A percentile compares a stretch with the other conserved stretches of the same genome.
phyloP scores from a whole-genome alignment of 1,284 basidiomycete genomes.

The Moesziomyces antarcticus region DNA sequence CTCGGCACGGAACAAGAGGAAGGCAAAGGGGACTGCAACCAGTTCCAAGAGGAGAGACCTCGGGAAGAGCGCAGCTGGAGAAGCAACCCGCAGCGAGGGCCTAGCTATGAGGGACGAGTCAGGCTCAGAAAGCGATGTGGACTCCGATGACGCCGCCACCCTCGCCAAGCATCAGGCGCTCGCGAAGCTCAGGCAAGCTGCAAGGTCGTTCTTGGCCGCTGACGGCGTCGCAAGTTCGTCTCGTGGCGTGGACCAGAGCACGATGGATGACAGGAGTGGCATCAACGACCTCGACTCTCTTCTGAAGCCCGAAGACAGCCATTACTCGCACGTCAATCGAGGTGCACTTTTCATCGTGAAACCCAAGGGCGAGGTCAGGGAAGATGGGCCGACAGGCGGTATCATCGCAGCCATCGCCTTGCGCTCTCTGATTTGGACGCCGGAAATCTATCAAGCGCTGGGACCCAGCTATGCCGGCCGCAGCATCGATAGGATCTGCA shows the following conservation, averaged over 20 bases:
- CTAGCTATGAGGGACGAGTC: constrained; percentile 13
- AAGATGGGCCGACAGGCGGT: background rate
- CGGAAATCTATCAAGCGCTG: constrained; percentile 43
- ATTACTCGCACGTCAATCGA: constrained; percentile 42
- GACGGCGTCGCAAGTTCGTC: background rate
- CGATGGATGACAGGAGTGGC: background rate
- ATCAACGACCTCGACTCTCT: constrained; percentile 32
- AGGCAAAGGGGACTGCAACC: constrained; percentile 5
- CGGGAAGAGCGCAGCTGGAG: constrained; percentile 1
- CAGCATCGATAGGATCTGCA: constrained; percentile 47
- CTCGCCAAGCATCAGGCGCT: constrained; percentile 14
- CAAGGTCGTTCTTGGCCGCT: constrained; percentile 13
- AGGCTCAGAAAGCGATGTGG: constrained; percentile 30
- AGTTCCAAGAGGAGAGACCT: constrained; percentile 20
- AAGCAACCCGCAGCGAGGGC: background rate
- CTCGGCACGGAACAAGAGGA: constrained; percentile 13
- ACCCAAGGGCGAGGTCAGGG: constrained; percentile 4
- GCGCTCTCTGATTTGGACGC: constrained; percentile 50
- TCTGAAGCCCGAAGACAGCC: constrained; percentile 33
- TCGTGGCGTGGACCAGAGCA: background rate
- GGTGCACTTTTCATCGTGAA: constrained; percentile 39
- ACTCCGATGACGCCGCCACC: constrained; percentile 13
- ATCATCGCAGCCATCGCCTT: constrained; percentile 38
- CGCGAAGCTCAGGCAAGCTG: constrained; percentile 10
- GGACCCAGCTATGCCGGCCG: constrained; percentile 42